Percentiles rank a stretch among this genome's conserved stretches.
Conservation (phyloP, 495 filamentous ascomycete genomes). For the Annulohypoxylon bovei region DNA sequence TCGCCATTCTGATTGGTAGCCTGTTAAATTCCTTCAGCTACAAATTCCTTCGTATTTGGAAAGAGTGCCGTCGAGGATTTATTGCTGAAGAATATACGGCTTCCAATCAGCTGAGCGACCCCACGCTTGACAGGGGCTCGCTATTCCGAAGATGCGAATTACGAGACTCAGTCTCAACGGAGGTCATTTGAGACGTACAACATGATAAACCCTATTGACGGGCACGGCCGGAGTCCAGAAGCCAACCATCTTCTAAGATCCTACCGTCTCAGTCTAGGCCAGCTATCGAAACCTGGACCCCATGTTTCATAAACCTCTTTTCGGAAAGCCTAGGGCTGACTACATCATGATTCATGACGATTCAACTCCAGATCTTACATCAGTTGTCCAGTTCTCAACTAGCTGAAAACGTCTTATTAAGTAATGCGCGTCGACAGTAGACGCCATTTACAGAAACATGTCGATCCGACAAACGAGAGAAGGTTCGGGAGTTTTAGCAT, state of each 20-base stretch:
- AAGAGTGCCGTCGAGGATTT: constrained; percentile 17
- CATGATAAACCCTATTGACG: constrained; percentile 13
- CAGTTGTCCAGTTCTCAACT: constrained; percentile 1
- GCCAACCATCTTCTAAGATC: constrained; percentile 1
- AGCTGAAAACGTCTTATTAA: not conserved
- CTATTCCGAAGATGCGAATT: constrained; percentile 3
- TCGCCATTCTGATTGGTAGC: constrained; percentile 35
- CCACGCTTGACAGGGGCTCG: constrained; percentile 22
- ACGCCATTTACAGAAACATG: constrained; percentile 7
- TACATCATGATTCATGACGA: not conserved
- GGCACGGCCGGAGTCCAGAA: not conserved
- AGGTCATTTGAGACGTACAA: constrained; percentile 9
- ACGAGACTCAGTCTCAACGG: constrained; percentile 1
- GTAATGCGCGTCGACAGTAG: not conserved
- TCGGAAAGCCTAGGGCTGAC: constrained; percentile 17
- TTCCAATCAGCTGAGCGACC: constrained; percentile 24
- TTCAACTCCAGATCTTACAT: constrained; percentile 14
- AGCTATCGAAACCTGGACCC: constrained; percentile 20
- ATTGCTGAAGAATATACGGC: constrained; percentile 14
- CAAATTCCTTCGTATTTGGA: constrained; percentile 21
- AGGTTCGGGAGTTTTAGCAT: constrained; percentile 27
- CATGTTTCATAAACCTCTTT: constrained; percentile 38
- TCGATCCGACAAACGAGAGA: constrained; percentile 24
- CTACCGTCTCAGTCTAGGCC: constrained; percentile 6
- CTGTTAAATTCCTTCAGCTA: constrained; percentile 39